Evolutionary conservation across 2,329 filamentous ascomycete genomes (phyloP).

Genomic region (Teratosphaeria zuluensis): DNA sequence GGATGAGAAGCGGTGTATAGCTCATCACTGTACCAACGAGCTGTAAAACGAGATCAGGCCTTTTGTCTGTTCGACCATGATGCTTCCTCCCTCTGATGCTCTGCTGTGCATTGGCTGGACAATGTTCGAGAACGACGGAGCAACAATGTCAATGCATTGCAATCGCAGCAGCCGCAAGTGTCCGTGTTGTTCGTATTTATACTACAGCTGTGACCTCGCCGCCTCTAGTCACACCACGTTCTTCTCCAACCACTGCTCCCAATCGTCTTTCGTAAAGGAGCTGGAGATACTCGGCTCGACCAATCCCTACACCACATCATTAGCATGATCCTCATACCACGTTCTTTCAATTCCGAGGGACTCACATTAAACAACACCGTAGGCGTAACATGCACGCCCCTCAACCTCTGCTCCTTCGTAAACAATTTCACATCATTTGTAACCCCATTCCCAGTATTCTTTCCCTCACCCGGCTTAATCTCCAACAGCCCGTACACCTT

Average conservation of each 20-base stretch:
- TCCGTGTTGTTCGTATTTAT: background rate
- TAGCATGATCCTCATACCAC: slow-evolving; percentile 5
- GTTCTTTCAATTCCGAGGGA: background rate
- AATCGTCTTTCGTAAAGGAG: slow-evolving; percentile 68
- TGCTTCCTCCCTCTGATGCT: too few species aligned
- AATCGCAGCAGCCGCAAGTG: too few species aligned
- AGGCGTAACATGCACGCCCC: slow-evolving; percentile 82
- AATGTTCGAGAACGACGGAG: too few species aligned
- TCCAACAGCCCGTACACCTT: slow-evolving; percentile 59
- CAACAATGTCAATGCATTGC: too few species aligned
- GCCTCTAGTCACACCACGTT: slow-evolving; percentile 44
- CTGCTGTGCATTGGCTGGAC: too few species aligned
- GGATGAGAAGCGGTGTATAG: too few species aligned
- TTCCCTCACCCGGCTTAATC: slow-evolving; percentile 54
- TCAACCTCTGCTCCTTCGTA: slow-evolving; percentile 59
- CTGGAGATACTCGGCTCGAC: slow-evolving; percentile 71
- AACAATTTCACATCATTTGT: slow-evolving; percentile 78
- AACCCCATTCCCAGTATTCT: slow-evolving; percentile 73
- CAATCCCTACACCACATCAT: slow-evolving; percentile 40
- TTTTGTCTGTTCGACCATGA: too few species aligned
- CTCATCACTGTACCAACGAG: too few species aligned
- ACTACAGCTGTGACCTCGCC: background rate
- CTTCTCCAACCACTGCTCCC: slow-evolving; percentile 71
- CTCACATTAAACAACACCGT: slow-evolving; percentile 73
- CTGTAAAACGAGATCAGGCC: too few species aligned